Base-by-base conservation (phyloP, 768 basidiomycete genomes). In the Suillus cothurnatus region DNA sequence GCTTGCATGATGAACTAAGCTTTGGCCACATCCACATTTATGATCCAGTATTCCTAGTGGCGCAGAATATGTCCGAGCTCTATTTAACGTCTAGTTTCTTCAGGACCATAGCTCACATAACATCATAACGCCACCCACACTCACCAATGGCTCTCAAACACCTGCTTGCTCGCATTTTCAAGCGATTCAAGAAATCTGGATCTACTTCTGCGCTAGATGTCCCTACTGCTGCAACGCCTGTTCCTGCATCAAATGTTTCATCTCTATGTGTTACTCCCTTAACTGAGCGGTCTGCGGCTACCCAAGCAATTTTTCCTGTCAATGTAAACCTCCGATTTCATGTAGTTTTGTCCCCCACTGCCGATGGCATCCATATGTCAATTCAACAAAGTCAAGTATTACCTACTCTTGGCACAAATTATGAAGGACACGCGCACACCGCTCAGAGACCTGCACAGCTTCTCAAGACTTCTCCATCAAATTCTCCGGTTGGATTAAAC, bases 141-240 rank as follows among this genome's bases (percentile, higher is more conserved):
- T 28, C 26, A 41, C 21, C 26, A 53, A 59, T 59, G 58, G 28
- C 19, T 9, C 26, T 59, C 58, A 59, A 59, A 41, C 39, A 21
- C 39, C 11, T 59, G 9, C 58, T 59, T 41, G 12, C 39, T 41
- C 58, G 58, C 26, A 59, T 59, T 19, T 41, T 59, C 58, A 59
- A 59, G 6, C 39, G 26, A 21, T 59, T 28, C 6, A 21, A 28
- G 26, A 58, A 21, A 21, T 34, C 57, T 41, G 34, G 23, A 39
- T 19, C 57, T 39, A 1, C 17, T 17, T 6, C 26, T 39, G 38
- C 57, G 4, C 17, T 7, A 26, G 39, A 59, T 19, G 28, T 28
- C 17, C 6, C 39, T 41, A 21, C 19, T 59, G 26, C 38, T 26
- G 17, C 38, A 39, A 39, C 57, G 17, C 38, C 38, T 39, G 23